Evolutionary conservation across 805 yeast species (phyloP).

Genomic region (Ogataea haglerorum): DNA sequence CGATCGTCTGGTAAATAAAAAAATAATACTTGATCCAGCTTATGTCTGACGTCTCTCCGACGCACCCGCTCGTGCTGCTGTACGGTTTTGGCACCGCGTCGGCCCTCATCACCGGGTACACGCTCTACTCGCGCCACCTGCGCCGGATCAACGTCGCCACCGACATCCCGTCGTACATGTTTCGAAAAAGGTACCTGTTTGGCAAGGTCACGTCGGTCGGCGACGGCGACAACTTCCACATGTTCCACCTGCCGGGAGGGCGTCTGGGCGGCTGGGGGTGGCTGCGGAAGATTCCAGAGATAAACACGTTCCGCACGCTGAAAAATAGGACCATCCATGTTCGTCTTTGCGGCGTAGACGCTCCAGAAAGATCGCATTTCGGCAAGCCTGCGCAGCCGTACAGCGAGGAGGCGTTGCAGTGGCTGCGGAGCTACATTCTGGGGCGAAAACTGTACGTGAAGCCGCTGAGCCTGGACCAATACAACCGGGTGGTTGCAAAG

Average conservation of each 20-base stretch:
- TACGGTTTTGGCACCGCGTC: constrained; percentile 30
- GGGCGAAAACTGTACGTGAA: constrained; percentile 70
- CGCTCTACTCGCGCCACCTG: constrained; percentile 44
- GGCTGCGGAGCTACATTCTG: constrained; percentile 66
- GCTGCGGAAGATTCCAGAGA: constrained; percentile 64
- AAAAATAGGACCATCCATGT: constrained; percentile 73
- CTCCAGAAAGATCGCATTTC: constrained; percentile 93
- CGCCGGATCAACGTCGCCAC: constrained; percentile 47
- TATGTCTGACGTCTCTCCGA: constrained; percentile 17
- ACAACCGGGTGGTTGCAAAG: constrained; percentile 81
- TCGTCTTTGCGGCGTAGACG: constrained; percentile 90
- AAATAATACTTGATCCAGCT: too few species aligned
- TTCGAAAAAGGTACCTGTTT: constrained; percentile 43
- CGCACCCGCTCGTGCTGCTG: constrained; percentile 30
- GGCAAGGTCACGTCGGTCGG: constrained; percentile 91
- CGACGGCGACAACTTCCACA: constrained; percentile 92
- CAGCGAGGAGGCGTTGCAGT: constrained; percentile 76
- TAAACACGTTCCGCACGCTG: constrained; percentile 41
- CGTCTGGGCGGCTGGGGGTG: constrained; percentile 88
- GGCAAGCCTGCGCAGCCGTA: constrained; percentile 91
- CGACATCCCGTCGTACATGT: constrained; percentile 47
- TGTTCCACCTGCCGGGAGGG: constrained; percentile 95
- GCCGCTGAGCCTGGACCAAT: constrained; percentile 83
- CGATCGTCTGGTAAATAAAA: neutral
- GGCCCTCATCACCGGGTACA: constrained; percentile 39